phyloP scores from a whole-genome alignment of 139 green algal species.

The Pleodorina starrii region DNA sequence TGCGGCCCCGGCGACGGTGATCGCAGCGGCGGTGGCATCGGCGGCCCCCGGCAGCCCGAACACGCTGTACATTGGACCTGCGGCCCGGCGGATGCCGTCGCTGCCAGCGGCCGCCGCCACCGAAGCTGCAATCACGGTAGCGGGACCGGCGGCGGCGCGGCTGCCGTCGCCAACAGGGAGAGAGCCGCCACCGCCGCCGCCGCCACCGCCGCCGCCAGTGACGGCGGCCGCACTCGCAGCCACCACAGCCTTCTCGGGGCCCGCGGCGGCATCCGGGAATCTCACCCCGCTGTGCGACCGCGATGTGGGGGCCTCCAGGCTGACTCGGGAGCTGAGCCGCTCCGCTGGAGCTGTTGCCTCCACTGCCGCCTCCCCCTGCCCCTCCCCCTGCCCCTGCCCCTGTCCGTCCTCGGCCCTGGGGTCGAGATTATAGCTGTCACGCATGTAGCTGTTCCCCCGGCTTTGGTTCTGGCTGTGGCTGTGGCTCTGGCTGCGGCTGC shows the following conservation, averaged over 20 bases:
- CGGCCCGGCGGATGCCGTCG: background rate
- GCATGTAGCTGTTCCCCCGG: too few relatives aligned
- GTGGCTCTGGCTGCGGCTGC: background rate
- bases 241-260: background rate
- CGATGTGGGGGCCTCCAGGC: background rate
- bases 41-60: slow-evolving; percentile 15
- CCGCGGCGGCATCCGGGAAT: background rate
- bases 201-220: background rate
- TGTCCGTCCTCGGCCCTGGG: too few relatives aligned
- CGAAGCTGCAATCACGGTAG: too few relatives aligned
- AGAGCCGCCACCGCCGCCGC: too few relatives aligned
- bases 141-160: background rate
- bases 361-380: background rate
- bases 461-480: background rate
- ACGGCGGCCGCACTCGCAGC: background rate
- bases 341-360: background rate
- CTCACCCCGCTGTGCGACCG: background rate
- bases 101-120: background rate
- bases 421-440: too few relatives aligned
- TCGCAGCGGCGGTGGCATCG: background rate
- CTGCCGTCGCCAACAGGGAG: background rate
- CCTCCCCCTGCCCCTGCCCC: background rate
- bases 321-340: background rate
- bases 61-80: background rate
- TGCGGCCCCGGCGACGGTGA: background rate